phyloP scores from a whole-genome alignment of 768 basidiomycete species.

The Boletus rufocinnamomeus region DNA sequence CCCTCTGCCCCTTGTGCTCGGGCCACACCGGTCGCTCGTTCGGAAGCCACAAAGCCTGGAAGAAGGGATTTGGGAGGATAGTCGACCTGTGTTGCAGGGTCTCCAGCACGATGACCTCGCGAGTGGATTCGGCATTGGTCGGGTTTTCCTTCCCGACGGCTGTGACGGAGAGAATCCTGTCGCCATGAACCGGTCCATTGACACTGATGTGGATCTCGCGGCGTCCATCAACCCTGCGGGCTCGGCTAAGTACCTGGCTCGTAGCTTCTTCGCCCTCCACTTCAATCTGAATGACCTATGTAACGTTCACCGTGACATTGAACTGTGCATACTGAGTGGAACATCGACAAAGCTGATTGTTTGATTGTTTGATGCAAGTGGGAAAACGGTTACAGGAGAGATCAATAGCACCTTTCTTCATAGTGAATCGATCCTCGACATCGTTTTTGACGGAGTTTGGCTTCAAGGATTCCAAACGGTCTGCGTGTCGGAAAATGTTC shows the following conservation, averaged over 20 bases:
- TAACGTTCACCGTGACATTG: not conserved
- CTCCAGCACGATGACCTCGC: constrained; percentile 26
- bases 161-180: constrained; percentile 37
- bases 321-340: not conserved
- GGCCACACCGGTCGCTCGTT: constrained; percentile 22
- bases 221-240: constrained; percentile 39
- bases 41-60: constrained; percentile 33
- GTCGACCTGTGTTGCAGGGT: constrained; percentile 19
- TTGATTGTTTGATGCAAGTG: constrained; percentile 42
- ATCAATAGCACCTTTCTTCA: constrained; percentile 34
- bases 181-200: constrained; percentile 18
- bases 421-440: constrained; percentile 32
- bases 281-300: constrained; percentile 26
- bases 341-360: constrained; percentile 40
- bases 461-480: constrained; percentile 50
- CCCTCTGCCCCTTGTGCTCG: not conserved
- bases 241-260: constrained; percentile 21
- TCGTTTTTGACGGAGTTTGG: constrained; percentile 47
- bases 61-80: constrained; percentile 28
- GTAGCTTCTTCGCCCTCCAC: constrained; percentile 4
- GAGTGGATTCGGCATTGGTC: constrained; percentile 53
- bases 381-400: constrained; percentile 45
- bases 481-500: constrained; percentile 46
- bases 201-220: constrained; percentile 35
- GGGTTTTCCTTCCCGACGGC: constrained; percentile 56